Conservation (phyloP, 257 asterid species). For the Gentiana dahurica region DNA sequence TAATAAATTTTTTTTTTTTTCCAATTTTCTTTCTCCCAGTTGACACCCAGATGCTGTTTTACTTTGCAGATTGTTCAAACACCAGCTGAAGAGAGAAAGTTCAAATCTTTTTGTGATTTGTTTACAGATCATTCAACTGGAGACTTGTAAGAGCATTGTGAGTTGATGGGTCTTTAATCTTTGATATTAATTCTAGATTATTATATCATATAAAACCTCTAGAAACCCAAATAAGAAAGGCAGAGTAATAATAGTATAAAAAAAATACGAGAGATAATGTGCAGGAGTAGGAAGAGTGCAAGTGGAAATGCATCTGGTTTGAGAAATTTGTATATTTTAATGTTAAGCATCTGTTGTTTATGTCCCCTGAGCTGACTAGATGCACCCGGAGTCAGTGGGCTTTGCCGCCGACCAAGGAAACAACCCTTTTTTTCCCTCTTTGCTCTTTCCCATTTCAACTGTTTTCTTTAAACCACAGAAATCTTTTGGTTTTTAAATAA, state of each 20-base stretch:
- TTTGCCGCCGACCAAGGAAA: conserved; percentile 91
- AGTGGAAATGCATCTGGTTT: conserved; percentile 35
- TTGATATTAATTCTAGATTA: too few relatives aligned
- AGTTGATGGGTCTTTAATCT: too few relatives aligned
- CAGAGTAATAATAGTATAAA: conserved; percentile 7
- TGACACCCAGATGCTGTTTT: too few relatives aligned
- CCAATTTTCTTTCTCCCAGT: too few relatives aligned
- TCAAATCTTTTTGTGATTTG: too few relatives aligned
- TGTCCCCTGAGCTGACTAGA: conserved; percentile 85
- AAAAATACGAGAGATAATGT: conserved; percentile 21
- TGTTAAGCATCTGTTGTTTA: conserved; percentile 42
- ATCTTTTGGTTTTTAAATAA: not conserved
- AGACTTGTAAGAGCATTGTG: too few relatives aligned
- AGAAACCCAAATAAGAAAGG: too few relatives aligned
- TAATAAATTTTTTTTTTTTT: too few relatives aligned
- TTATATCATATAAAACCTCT: too few relatives aligned
- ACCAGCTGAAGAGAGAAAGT: too few relatives aligned
- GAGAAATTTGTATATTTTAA: conserved; percentile 42
- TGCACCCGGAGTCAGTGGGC: conserved; percentile 74
- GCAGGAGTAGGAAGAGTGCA: conserved; percentile 41
- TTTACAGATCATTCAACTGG: too few relatives aligned
- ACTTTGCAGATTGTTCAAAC: too few relatives aligned
- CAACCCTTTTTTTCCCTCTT: conserved; percentile 25
- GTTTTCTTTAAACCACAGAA: conserved; percentile 31
- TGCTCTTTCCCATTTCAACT: conserved; percentile 54